phyloP scores from a whole-genome alignment of 208 protist genomes.

The Lotmaria passim region DNA sequence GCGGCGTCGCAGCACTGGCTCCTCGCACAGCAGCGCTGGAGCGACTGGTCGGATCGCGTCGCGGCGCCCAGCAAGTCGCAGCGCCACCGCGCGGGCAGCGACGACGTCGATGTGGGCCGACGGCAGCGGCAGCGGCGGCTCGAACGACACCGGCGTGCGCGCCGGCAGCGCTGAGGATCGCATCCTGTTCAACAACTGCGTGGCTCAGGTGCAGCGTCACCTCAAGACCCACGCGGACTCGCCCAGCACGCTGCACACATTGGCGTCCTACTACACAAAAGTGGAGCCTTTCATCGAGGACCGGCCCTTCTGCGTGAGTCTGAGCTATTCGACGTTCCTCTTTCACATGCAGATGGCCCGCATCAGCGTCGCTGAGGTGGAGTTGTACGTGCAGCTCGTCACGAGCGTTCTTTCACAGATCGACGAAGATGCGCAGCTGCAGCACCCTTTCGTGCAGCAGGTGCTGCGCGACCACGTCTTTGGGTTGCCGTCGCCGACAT shows the following conservation, averaged over 20 bases:
- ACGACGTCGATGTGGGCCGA: constrained; percentile 13
- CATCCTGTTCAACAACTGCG: constrained; percentile 77
- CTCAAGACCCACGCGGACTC: constrained; percentile 74
- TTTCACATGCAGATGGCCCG: constrained; percentile 93
- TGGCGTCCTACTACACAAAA: constrained; percentile 89
- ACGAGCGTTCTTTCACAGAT: constrained; percentile 72
- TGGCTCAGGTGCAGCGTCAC: constrained; percentile 82
- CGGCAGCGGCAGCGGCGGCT: not conserved
- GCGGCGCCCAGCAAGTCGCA: constrained; percentile 20
- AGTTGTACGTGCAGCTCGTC: constrained; percentile 87
- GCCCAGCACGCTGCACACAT: constrained; percentile 78
- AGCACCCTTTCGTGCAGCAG: constrained; percentile 83
- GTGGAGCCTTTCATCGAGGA: constrained; percentile 75
- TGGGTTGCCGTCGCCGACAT: constrained; percentile 83
- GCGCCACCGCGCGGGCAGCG: not conserved
- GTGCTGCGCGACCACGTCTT: constrained; percentile 87
- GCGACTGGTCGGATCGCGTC: constrained; percentile 3
- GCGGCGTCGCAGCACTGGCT: constrained; percentile 11
- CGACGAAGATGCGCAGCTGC: constrained; percentile 54
- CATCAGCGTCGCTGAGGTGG: constrained; percentile 78
- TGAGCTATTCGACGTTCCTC: constrained; percentile 90
- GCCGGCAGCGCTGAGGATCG: constrained; percentile 45
- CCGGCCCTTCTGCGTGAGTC: constrained; percentile 85
- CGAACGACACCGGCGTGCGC: constrained; percentile 7
- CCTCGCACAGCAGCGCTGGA: constrained; percentile 23